Evolutionary conservation across 139 green algal genomes (phyloP), one percentile per base, ranked within the genome.

Genomic region (Coelastrella sp.): DNA sequence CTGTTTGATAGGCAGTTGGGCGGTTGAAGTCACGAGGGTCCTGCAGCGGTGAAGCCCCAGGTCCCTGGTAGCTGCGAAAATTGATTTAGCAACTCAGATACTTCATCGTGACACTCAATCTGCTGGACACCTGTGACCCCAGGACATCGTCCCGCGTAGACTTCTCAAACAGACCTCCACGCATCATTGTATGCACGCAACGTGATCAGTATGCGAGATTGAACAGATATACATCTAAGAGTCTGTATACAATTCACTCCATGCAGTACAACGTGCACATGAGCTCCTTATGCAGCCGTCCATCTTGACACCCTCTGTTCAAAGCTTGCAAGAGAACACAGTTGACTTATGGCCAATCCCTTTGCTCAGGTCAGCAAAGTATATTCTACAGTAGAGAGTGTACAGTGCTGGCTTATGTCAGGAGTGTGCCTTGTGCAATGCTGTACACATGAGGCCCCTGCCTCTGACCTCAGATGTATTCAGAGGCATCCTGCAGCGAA

Each of bases 361-460:
- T 80, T 80, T 80, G 72, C 17, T 23, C 72, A 80, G 48, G 72
- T 80, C 17, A 45, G n/a, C n/a, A n/a, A n/a, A n/a, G n/a, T n/a
- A n/a, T n/a, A n/a, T 4, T 69, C 1, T 32, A 64, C 45, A 57
- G 45, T 57, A 53, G 45, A 21, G 15, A 13, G 11, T 57, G 45
- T 13, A 57, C 45, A 57, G 45, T 57, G 45, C 45, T 23, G 15
- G 45, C 45, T 23, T 57, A 9, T 23, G 45, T 13, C 11, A 1
- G 15, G 15, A 13, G 45, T 23, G 11, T 23, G 15, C 23, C 59
- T 67, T 15, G 13, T 67, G n/a, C n/a, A n/a, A n/a, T 67, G 59
- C 59, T 67, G 59, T 19, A 35, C 19, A 67, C 59, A 57, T 57
- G 45, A n/a, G n/a, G n/a, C n/a, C n/a, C n/a, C n/a, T n/a, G n/a